A percentile compares a stretch with the other conserved stretches of the same genome.
Evolutionary conservation across 2,329 filamentous ascomycete genomes (phyloP).

Genomic region (Delphinella strobiligena): DNA sequence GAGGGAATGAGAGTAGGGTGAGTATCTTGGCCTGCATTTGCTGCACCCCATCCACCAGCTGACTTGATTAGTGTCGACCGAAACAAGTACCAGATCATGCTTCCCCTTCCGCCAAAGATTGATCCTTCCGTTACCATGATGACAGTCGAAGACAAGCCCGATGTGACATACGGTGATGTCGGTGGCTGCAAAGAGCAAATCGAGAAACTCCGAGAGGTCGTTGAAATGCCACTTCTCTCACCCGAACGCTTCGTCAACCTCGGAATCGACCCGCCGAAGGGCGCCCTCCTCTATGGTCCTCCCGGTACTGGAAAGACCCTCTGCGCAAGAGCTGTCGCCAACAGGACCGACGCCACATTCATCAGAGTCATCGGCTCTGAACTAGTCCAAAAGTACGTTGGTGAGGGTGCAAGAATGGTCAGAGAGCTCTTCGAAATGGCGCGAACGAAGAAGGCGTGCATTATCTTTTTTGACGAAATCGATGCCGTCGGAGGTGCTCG

Average conservation of each 20-base stretch:
- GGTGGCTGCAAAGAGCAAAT: slow-evolving; percentile 99
- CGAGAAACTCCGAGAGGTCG: slow-evolving; percentile 95
- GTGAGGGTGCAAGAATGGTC: slow-evolving; percentile 96
- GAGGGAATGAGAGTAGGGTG: slow-evolving; percentile 95
- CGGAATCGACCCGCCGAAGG: slow-evolving; percentile 98
- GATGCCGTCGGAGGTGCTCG: slow-evolving; percentile 91
- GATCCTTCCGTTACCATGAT: slow-evolving; percentile 99
- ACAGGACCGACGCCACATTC: slow-evolving; percentile 95
- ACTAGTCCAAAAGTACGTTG: slow-evolving; percentile 96
- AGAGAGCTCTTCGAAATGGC: slow-evolving; percentile 99
- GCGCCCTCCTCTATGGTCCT: slow-evolving; percentile 88
- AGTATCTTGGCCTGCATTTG: slow-evolving; percentile 15
- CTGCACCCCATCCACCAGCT: neutral
- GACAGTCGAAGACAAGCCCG: slow-evolving; percentile 99
- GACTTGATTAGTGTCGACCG: slow-evolving; percentile 58
- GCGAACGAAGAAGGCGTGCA: slow-evolving; percentile 97
- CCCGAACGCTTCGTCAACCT: slow-evolving; percentile 96
- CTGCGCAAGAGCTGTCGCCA: slow-evolving; percentile 91
- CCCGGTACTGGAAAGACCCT: slow-evolving; percentile 99
- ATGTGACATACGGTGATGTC: slow-evolving; percentile 97
- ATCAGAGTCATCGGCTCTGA: slow-evolving; percentile 98
- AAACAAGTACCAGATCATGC: slow-evolving; percentile 98
- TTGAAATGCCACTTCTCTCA: slow-evolving; percentile 94
- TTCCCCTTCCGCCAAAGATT: slow-evolving; percentile 94
- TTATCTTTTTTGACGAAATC: slow-evolving; percentile 99